These are phyloP conservation scores for Euphrasia confusa DNA, from an alignment of 257 asterid species.

Conservation along the genomic window DNA sequence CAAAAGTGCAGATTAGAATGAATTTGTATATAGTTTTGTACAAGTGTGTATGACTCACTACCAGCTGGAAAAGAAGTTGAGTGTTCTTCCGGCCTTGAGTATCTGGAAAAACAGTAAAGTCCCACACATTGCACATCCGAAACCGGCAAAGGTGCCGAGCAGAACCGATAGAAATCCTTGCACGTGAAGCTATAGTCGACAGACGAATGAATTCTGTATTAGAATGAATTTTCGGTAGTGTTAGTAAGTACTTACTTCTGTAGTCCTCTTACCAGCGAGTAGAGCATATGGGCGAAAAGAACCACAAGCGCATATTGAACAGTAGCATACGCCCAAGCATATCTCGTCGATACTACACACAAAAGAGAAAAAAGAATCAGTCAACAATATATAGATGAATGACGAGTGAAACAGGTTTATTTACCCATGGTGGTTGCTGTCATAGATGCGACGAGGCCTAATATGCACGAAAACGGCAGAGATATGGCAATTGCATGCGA, in stretches of 20 bases:
- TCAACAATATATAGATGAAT: conserved; percentile 7
- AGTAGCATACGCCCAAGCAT: conserved; percentile 80
- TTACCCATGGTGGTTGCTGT: conserved; percentile 94
- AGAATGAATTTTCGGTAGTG: no score
- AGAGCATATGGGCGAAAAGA: conserved; percentile 69
- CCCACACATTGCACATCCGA: conserved; percentile 86
- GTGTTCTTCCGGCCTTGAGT: conserved; percentile 45
- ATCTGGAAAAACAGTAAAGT: conserved; percentile 61
- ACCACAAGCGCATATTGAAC: conserved; percentile 77
- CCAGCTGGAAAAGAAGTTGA: conserved; percentile 31
- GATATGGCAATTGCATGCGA: conserved; percentile 92
- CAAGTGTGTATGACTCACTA: not conserved
- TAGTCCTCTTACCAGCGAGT: conserved; percentile 54
- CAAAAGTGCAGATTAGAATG: no score
- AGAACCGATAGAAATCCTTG: conserved; percentile 72
- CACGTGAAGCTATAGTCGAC: conserved; percentile 55
- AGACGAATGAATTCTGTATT: not conserved
- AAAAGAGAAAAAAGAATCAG: not conserved
- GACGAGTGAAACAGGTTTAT: conserved; percentile 27
- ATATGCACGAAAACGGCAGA: conserved; percentile 87
- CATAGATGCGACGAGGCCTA: conserved; percentile 97
- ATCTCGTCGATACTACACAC: conserved; percentile 58
- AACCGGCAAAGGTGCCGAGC: conserved; percentile 78
- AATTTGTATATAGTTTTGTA: no score
- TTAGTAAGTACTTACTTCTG: not conserved